Percentiles rank a stretch among this genome's conserved stretches.
phyloP scores from a whole-genome alignment of 1,139 yeast genomes.

The Pneumocystis carinii region DNA sequence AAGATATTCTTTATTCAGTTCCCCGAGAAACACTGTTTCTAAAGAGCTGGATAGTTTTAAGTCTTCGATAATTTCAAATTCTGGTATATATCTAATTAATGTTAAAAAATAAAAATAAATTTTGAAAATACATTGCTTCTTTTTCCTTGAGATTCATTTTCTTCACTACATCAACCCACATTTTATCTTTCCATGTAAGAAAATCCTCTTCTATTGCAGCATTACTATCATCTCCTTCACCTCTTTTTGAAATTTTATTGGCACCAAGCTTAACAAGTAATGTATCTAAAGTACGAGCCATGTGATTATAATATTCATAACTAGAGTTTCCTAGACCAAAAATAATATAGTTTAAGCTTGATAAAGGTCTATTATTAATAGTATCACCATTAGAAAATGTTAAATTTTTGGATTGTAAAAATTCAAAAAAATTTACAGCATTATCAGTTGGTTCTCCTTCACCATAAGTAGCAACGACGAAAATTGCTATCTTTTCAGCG shows the following conservation, averaged over 20 bases:
- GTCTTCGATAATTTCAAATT: conserved; percentile 34
- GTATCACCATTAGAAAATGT: conserved; percentile 23
- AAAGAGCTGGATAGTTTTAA: conserved; percentile 19
- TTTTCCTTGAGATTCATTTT: conserved; percentile 49
- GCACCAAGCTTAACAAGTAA: conserved; percentile 53
- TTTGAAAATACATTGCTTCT: conserved; percentile 32
- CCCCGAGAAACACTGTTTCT: conserved; percentile 60
- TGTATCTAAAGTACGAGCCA: conserved; percentile 48
- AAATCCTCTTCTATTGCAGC: conserved; percentile 94
- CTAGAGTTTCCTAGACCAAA: conserved; percentile 91
- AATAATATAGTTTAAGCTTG: conserved; percentile 51
- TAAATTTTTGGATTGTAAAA: conserved; percentile 24
- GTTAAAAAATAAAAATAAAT: conserved; percentile 44
- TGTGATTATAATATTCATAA: conserved; percentile 77
- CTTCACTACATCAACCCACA: conserved; percentile 21
- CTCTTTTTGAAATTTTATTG: conserved; percentile 51
- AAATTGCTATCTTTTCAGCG: conserved; percentile 44
- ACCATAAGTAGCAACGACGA: conserved; percentile 86
- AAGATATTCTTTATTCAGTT: conserved; percentile 57
- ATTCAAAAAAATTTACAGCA: conserved; percentile 52
- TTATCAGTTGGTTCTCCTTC: conserved; percentile 98
- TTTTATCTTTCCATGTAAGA: conserved; percentile 75
- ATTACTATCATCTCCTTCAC: conserved; percentile 89
- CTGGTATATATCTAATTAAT: conserved; percentile 40
- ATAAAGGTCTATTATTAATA: conserved; percentile 38